Evolutionary conservation across 257 asterid species (phyloP).

Genomic region (Ilex asprella): DNA sequence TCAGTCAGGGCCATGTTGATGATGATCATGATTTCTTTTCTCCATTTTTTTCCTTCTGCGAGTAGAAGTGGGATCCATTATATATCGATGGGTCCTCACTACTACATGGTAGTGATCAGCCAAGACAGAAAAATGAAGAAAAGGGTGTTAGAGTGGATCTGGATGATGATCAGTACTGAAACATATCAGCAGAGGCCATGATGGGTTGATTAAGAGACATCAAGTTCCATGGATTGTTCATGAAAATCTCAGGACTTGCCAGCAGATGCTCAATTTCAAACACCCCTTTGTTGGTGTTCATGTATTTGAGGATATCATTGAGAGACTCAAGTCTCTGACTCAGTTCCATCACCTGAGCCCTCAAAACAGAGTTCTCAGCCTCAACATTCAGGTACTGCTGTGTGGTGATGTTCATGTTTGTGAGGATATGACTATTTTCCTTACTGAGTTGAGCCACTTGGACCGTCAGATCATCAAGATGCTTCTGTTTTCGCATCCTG

Average conservation of each 20-base stretch:
- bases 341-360: constrained; percentile 16
- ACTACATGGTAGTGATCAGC: too few relatives aligned
- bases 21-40: too few relatives aligned
- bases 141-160: too few relatives aligned
- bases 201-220: constrained; percentile 9
- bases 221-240: constrained; percentile 6
- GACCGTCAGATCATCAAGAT: constrained; percentile 46
- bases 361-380: constrained; percentile 12
- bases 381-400: constrained; percentile 4
- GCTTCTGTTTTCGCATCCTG: constrained; percentile 58
- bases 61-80: too few relatives aligned
- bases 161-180: constrained; percentile 5
- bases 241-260: background rate
- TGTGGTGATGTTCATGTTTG: background rate
- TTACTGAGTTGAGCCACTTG: constrained; percentile 18
- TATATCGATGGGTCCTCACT: too few relatives aligned
- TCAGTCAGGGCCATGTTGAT: too few relatives aligned
- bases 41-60: too few relatives aligned
- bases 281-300: background rate
- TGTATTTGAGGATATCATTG: constrained; percentile 11
- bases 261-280: constrained; percentile 3
- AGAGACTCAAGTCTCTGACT: constrained; percentile 16
- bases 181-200: constrained; percentile 14
- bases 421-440: constrained; percentile 11
- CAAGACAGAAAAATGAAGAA: too few relatives aligned